Evolutionary conservation across 2,329 filamentous ascomycete species (phyloP).

Genomic region (Pseudogymnoascus sp.): DNA sequence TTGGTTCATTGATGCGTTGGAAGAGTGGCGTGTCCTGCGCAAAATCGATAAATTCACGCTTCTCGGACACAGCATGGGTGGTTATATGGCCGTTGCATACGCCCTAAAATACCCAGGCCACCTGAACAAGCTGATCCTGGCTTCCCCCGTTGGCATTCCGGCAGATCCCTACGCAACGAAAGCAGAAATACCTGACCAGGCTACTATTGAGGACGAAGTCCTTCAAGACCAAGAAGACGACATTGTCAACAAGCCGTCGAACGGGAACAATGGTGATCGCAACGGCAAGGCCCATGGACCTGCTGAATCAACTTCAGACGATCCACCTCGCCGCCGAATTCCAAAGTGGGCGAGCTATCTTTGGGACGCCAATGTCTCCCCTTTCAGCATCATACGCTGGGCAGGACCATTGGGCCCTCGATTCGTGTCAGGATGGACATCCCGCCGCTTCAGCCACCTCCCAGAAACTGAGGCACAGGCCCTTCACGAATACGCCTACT

Average conservation of each 20-base stretch:
- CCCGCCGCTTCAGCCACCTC: constrained; percentile 83
- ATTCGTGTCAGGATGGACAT: constrained; percentile 92
- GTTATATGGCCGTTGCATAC: constrained; percentile 92
- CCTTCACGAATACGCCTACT: constrained; percentile 90
- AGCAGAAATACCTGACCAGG: constrained; percentile 68
- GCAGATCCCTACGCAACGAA: constrained; percentile 87
- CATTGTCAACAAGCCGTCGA: constrained; percentile 38
- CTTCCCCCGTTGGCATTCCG: constrained; percentile 88
- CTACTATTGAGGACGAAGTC: constrained; percentile 71
- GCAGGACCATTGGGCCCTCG: constrained; percentile 84
- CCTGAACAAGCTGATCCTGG: constrained; percentile 92
- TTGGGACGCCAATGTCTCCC: constrained; percentile 95
- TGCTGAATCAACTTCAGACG: constrained; percentile 27
- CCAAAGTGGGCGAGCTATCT: constrained; percentile 87
- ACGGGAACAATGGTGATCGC: constrained; percentile 31
- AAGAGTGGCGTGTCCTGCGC: constrained; percentile 86
- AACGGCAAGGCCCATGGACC: constrained; percentile 36
- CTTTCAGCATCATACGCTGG: constrained; percentile 84
- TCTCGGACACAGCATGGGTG: constrained; percentile 86
- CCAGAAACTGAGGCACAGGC: constrained; percentile 72
- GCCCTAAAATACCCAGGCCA: constrained; percentile 93
- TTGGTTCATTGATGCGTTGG: constrained; percentile 93
- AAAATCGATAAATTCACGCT: constrained; percentile 92
- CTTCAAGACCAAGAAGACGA: constrained; percentile 60
- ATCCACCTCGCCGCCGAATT: constrained; percentile 45